Evolutionary conservation across 2,329 filamentous ascomycete species (phyloP), one percentile per base, ranked within the genome.

Genomic region (Cladosporium sphaerospermum): DNA sequence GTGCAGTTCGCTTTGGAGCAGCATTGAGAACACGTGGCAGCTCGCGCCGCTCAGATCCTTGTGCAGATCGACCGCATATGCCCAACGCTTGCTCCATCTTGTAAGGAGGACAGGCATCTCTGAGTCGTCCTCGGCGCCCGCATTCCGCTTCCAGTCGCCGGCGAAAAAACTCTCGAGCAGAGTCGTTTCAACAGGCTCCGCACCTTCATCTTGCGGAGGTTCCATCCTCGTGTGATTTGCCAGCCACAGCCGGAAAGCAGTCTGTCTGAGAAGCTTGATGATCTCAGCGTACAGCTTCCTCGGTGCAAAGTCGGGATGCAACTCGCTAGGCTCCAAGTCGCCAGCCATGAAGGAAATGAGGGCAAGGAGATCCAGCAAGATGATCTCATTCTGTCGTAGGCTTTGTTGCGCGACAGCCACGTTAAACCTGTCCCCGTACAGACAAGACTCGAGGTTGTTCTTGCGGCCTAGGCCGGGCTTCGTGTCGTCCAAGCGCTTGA

Each of bases 291-390:
- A 92, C 34, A 92, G 81, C 3, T 77, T 73, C 13, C 69, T 66
- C 1, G 75, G 73, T 46, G 86, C 56, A 82, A 93, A 85, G 28
- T 85, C 80, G 8, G 77, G 74, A 2, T 81, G 81, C 13, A 87
- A 81, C 39, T 89, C 83, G 40, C 85, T 83, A 59, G 84, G 81
- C 54, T 91, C 86, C 50, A 88, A 80, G 64, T 93, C 89, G 37
- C 84, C 85, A 67, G 93, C 86, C 78, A 97, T 86, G 68, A 96
- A 90, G 9, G 93, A 79, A 13, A 95, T 77, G 6, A 99, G 78
- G 2, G 93, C 78, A 2, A 97, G 74, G 54, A 97, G 81, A 64
- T 92, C 89, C 57, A 95, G 83, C 47, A 95, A 82, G 8, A 93
- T 76, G 55, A 82, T 82, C 71, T 84, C 84, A 55, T 87, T 85